Percentiles rank a stretch among this genome's conserved stretches.
phyloP scores from a whole-genome alignment of 2,329 filamentous ascomycete genomes.

The Penicillium sp. region DNA sequence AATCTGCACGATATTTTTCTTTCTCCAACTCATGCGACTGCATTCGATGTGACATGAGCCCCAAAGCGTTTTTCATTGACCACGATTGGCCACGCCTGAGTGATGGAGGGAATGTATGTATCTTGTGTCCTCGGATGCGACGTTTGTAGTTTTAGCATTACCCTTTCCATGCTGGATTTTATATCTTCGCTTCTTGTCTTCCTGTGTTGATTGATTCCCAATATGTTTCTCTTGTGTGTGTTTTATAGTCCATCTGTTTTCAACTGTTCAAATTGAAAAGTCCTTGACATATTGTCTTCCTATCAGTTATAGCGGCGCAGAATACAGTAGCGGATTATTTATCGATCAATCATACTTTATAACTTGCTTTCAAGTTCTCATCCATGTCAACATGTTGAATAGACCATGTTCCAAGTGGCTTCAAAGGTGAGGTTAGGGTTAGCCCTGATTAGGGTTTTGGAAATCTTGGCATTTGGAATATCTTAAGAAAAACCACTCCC shows the following conservation, averaged over 20 bases:
- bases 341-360: too few species aligned
- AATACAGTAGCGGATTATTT: background rate
- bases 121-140: background rate
- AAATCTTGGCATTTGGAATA: background rate
- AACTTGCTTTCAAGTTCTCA: too few species aligned
- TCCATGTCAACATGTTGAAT: too few species aligned
- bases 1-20: background rate
- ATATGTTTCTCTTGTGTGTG: slow-evolving; percentile 9
- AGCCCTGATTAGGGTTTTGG: background rate
- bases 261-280: slow-evolving; percentile 10
- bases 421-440: slow-evolving; percentile 4
- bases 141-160: slow-evolving; percentile 11
- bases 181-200: background rate
- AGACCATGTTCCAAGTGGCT: background rate
- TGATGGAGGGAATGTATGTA: slow-evolving; percentile 5
- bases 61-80: slow-evolving; percentile 2
- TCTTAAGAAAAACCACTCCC: background rate
- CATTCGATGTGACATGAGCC: slow-evolving; percentile 8
- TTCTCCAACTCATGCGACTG: slow-evolving; percentile 5
- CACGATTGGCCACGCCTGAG: background rate
- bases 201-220: slow-evolving; percentile 11
- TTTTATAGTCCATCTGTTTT: slow-evolving; percentile 5
- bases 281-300: background rate
- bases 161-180: slow-evolving; percentile 1
- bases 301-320: background rate